These are phyloP conservation scores for Aspergillus tubingensis DNA, from an alignment of 2,329 filamentous ascomycete genomes.

Conservation along the genomic window DNA sequence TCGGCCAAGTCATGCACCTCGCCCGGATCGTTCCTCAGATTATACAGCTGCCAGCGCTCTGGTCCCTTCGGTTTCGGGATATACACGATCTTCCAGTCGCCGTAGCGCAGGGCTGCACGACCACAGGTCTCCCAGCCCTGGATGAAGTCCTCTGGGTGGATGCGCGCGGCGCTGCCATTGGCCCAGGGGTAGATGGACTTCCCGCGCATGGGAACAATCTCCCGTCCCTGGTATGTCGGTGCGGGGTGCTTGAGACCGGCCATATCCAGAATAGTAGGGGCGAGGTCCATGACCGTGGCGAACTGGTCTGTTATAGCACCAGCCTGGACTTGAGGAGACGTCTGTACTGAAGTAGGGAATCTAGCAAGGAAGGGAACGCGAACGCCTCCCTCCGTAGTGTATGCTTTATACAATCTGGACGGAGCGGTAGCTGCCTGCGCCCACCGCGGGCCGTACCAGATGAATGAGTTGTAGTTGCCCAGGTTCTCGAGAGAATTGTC, in stretches of 20 bases:
- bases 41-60: constrained; percentile 61
- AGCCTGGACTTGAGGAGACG: constrained; percentile 23
- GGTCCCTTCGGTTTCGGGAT: constrained; percentile 58
- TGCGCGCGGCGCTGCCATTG: constrained; percentile 34
- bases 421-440: constrained; percentile 57
- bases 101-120: constrained; percentile 56
- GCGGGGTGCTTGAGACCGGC: constrained; percentile 53
- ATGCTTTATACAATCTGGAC: constrained; percentile 52
- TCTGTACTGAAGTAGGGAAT: constrained; percentile 35
- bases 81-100: constrained; percentile 60
- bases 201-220: constrained; percentile 56
- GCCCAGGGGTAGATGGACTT: constrained; percentile 50
- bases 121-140: constrained; percentile 61
- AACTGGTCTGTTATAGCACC: constrained; percentile 53
- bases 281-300: constrained; percentile 56
- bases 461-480: constrained; percentile 59
- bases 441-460: constrained; percentile 64
- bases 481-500: constrained; percentile 46
- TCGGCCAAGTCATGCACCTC: constrained; percentile 52
- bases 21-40: constrained; percentile 54
- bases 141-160: constrained; percentile 56
- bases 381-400: constrained; percentile 54
- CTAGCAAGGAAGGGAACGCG: constrained; percentile 56
- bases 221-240: constrained; percentile 53
- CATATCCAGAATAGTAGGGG: constrained; percentile 49